Evolutionary conservation across 148 eudicot genomes (phyloP).

Genomic region (Rhododendron vialii): DNA sequence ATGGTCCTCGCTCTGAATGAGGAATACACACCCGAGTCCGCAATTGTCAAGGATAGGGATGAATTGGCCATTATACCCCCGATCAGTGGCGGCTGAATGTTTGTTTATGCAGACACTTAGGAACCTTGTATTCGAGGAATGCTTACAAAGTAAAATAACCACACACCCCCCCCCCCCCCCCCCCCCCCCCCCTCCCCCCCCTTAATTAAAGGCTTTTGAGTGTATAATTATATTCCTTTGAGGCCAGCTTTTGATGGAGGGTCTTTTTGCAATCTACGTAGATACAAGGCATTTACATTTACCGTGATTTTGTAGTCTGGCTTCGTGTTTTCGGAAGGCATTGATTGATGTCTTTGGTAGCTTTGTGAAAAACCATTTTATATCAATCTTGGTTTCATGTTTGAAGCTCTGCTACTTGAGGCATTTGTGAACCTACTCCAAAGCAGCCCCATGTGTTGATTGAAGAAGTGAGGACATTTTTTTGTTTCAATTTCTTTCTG

Average conservation of each 20-base stretch:
- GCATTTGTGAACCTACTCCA: neutral
- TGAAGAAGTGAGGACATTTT: neutral
- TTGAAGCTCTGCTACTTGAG: neutral
- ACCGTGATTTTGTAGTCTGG: neutral
- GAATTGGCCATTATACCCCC: conserved; percentile 96
- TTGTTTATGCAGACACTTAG: neutral
- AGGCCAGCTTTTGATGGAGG: neutral
- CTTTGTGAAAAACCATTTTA: neutral
- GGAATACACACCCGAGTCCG: conserved; percentile 66
- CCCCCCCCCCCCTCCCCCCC: too few species aligned
- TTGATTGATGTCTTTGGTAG: neutral
- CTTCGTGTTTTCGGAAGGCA: neutral
- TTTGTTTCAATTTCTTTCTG: too few species aligned
- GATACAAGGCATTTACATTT: neutral
- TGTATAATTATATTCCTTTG: neutral
- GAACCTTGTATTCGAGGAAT: neutral
- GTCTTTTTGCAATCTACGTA: neutral
- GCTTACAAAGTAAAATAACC: neutral
- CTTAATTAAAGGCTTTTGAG: neutral
- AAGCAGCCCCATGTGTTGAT: neutral
- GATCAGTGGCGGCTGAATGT: conserved; percentile 74
- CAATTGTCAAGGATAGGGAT: conserved; percentile 60
- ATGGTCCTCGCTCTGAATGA: conserved; percentile 86
- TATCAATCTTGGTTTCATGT: neutral
- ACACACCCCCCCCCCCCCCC: too few species aligned